These are phyloP conservation scores for Gracilaria vermiculophylla DNA, from an alignment of 23 red algal species.

Conservation along the genomic window DNA sequence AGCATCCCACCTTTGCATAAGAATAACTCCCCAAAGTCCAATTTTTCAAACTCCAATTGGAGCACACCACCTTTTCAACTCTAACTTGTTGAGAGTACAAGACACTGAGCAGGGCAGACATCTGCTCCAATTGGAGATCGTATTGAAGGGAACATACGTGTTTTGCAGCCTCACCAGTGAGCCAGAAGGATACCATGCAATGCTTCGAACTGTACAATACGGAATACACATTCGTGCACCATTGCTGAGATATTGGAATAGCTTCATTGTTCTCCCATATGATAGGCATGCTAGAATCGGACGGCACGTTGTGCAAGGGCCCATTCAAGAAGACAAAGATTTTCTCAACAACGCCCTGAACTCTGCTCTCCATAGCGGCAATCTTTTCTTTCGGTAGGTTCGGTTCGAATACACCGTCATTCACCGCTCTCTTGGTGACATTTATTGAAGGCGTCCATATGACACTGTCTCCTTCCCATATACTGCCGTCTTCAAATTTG, in stretches of 20 bases:
- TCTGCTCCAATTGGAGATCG: not conserved
- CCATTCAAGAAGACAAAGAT: slow-evolving; percentile 11
- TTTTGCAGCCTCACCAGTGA: slow-evolving; percentile 20
- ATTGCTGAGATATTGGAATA: not conserved
- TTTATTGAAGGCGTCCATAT: slow-evolving; percentile 36
- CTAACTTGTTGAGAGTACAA: slow-evolving; percentile 10
- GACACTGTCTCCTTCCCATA: not conserved
- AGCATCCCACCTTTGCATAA: slow-evolving; percentile 8
- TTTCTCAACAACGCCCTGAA: slow-evolving; percentile 34
- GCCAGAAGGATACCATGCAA: slow-evolving; percentile 27
- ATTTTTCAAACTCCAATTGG: slow-evolving; percentile 6
- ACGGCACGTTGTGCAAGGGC: not conserved
- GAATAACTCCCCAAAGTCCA: slow-evolving; percentile 42
- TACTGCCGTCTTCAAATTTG: not conserved
- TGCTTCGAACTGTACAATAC: slow-evolving; percentile 9
- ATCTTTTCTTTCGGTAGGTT: slow-evolving; percentile 10
- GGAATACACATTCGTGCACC: slow-evolving; percentile 18
- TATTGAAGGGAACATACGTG: not conserved
- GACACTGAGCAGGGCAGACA: not conserved
- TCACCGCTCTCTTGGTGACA: slow-evolving; percentile 9
- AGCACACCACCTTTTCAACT: slow-evolving; percentile 4
- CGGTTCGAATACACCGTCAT: not conserved
- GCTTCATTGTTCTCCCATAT: slow-evolving; percentile 9
- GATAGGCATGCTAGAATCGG: slow-evolving; percentile 8
- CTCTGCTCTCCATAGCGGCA: not conserved